Percentiles rank a stretch among this genome's conserved stretches.
These are phyloP conservation scores for Arthroderma sp. DNA, from an alignment of 2,329 filamentous ascomycete genomes.

Conservation along the genomic window DNA sequence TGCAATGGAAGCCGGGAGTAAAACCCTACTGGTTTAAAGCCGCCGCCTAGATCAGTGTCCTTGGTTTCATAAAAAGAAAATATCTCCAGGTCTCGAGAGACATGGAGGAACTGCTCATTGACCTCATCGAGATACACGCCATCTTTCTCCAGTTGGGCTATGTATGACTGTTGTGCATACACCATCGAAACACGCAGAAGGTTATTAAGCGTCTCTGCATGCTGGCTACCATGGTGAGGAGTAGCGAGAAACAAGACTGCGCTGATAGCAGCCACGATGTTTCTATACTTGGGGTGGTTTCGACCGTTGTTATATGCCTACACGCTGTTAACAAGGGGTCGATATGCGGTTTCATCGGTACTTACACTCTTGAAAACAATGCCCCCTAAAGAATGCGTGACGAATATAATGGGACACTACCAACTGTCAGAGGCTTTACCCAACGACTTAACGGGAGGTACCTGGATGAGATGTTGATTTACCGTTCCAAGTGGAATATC, in stretches of 20 bases:
- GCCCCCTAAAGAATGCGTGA: conserved; percentile 36
- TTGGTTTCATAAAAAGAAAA: conserved; percentile 38
- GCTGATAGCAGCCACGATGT: conserved; percentile 1
- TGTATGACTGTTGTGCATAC: conserved; percentile 23
- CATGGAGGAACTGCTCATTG: conserved; percentile 33
- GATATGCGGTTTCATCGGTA: background rate
- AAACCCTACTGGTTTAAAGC: too few relatives aligned
- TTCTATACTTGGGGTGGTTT: conserved; percentile 6
- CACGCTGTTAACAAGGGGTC: too few relatives aligned
- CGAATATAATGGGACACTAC: conserved; percentile 25
- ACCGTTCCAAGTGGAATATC: too few relatives aligned
- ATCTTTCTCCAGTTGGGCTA: conserved; percentile 25
- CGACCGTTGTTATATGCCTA: conserved; percentile 10
- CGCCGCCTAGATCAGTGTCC: too few relatives aligned
- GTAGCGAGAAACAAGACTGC: conserved; percentile 15
- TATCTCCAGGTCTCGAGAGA: conserved; percentile 22
- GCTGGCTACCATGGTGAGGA: conserved; percentile 15
- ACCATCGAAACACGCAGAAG: conserved; percentile 19
- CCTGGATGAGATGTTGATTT: background rate
- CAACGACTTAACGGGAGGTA: too few relatives aligned
- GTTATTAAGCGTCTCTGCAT: conserved; percentile 11
- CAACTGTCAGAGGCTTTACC: too few relatives aligned
- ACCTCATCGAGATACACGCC: conserved; percentile 24
- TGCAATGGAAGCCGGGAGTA: too few relatives aligned
- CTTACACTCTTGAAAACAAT: conserved; percentile 16